Percentiles rank a stretch among this genome's conserved stretches.
phyloP scores from a whole-genome alignment of 768 basidiomycete species.

The Collybia mongolica region DNA sequence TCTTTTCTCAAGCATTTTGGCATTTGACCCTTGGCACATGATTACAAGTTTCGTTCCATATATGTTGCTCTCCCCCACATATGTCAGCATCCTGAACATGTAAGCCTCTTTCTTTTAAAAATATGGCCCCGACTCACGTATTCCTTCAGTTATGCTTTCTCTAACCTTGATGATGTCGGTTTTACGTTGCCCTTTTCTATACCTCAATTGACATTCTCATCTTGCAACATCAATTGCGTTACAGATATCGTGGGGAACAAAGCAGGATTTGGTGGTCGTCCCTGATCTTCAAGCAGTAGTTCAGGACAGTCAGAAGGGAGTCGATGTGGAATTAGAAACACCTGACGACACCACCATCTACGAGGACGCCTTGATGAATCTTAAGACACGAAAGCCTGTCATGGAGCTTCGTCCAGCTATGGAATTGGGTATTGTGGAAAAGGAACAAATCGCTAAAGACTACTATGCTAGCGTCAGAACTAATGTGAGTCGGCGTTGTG shows the following conservation, averaged over 20 bases:
- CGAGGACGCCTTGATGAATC: conserved; percentile 76
- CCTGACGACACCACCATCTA: conserved; percentile 85
- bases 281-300: conserved; percentile 82
- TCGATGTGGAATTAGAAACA: conserved; percentile 85
- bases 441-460: conserved; percentile 73
- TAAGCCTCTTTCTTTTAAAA: conserved; percentile 32
- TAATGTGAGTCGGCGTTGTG: conserved; percentile 43
- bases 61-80: conserved; percentile 80
- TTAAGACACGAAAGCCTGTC: conserved; percentile 51
- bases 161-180: conserved; percentile 81
- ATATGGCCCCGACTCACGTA: conserved; percentile 1
- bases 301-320: conserved; percentile 77
- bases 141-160: conserved; percentile 69
- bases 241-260: conserved; percentile 95
- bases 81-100: conserved; percentile 78
- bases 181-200: conserved; percentile 9
- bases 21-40: conserved; percentile 96
- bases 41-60: conserved; percentile 90
- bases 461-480: conserved; percentile 89
- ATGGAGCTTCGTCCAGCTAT: conserved; percentile 24
- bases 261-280: conserved; percentile 74
- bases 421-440: conserved; percentile 50
- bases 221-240: neutral
- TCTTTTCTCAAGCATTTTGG: conserved; percentile 72
- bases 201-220: conserved; percentile 4